Evolutionary conservation across 1,139 yeast species (phyloP).

Genomic region (Geotrichum siamense): DNA sequence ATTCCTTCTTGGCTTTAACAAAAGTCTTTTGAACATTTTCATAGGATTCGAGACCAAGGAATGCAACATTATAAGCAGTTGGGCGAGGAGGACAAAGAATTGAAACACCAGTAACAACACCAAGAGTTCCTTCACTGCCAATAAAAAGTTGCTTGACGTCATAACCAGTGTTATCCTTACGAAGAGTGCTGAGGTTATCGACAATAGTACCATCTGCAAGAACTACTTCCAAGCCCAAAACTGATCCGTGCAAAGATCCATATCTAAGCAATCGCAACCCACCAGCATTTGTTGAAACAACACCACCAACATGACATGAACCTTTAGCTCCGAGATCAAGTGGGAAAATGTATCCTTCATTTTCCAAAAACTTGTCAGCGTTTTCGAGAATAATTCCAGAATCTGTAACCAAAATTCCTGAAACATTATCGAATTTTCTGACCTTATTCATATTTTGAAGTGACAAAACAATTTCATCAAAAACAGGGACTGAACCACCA

Average conservation of each 20-base stretch:
- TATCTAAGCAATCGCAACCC: constrained; percentile 82
- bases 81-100: constrained; percentile 92
- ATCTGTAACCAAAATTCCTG: constrained; percentile 83
- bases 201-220: constrained; percentile 81
- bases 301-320: constrained; percentile 93
- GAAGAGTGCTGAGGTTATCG: constrained; percentile 69
- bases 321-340: constrained; percentile 96
- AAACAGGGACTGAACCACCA: constrained; percentile 90
- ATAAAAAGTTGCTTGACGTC: constrained; percentile 87
- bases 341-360: constrained; percentile 84
- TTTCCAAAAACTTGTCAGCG: constrained; percentile 75
- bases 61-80: constrained; percentile 77
- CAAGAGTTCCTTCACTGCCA: constrained; percentile 90
- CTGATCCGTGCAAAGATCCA: constrained; percentile 90
- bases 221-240: constrained; percentile 86
- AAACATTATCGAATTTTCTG: constrained; percentile 70
- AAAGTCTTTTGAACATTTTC: constrained; percentile 79
- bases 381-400: constrained; percentile 86
- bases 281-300: constrained; percentile 94
- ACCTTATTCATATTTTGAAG: constrained; percentile 66
- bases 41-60: constrained; percentile 73
- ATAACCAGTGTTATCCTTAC: constrained; percentile 93
- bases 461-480: constrained; percentile 79
- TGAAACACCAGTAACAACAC: constrained; percentile 84
- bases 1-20: constrained; percentile 67